Percentiles rank a stretch among this genome's conserved stretches.
Conservation (phyloP, 768 basidiomycete genomes). For the Dioszegia aurantiaca region DNA sequence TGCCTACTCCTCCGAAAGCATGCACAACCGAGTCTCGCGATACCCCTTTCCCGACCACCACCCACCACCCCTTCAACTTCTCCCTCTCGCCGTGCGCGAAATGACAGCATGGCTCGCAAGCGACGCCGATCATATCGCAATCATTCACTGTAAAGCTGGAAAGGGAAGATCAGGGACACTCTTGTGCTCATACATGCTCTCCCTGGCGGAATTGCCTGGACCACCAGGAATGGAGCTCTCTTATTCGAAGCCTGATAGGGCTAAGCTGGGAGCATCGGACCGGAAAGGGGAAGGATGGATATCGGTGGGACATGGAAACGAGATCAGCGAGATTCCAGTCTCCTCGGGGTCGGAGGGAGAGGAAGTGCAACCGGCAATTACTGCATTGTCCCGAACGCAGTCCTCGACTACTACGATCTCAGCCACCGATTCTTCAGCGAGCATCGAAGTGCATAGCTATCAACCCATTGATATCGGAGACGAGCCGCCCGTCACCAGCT, state of each 20-base stretch:
- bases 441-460: conserved; percentile 22
- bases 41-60: conserved; percentile 91
- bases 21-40: conserved; percentile 71
- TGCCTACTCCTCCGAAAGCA: conserved; percentile 67
- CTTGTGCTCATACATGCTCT: conserved; percentile 76
- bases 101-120: conserved; percentile 70
- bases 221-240: conserved; percentile 59
- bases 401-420: conserved; percentile 40
- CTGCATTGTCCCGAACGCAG: conserved; percentile 10
- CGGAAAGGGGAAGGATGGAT: conserved; percentile 25
- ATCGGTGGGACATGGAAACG: conserved; percentile 17
- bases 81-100: conserved; percentile 71
- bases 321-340: conserved; percentile 18
- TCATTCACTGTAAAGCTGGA: conserved; percentile 81
- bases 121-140: conserved; percentile 66
- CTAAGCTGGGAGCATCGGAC: not conserved
- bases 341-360: conserved; percentile 15
- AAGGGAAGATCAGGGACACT: conserved; percentile 77
- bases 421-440: conserved; percentile 25
- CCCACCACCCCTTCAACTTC: conserved; percentile 74
- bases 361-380: conserved; percentile 7
- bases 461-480: conserved; percentile 43
- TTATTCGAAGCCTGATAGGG: conserved; percentile 55
- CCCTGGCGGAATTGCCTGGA: conserved; percentile 57
- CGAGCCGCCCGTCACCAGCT: conserved; percentile 17